Evolutionary conservation across 106 monocot genomes (phyloP).

Genomic region (Allium cepa): DNA sequence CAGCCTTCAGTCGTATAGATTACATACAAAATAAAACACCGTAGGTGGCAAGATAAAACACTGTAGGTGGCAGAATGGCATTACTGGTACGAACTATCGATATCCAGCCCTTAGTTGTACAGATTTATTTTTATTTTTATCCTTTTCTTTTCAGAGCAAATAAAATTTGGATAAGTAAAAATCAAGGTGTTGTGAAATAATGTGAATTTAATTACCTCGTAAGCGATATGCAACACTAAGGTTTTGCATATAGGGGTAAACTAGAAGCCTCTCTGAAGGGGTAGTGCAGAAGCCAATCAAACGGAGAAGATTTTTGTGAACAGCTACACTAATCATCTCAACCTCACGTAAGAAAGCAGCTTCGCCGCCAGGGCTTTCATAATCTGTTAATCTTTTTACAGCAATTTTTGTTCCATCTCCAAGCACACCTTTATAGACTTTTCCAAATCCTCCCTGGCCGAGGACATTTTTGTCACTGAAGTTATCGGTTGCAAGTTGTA

Average conservation of each 20-base stretch:
- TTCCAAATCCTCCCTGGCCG: conserved; percentile 74
- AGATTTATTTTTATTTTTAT: no score
- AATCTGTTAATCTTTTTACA: conserved; percentile 56
- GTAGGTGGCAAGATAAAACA: no score
- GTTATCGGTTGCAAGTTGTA: conserved; percentile 62
- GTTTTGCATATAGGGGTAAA: conserved; percentile 76
- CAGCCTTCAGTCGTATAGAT: no score
- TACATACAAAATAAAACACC: no score
- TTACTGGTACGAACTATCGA: no score
- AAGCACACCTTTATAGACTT: conserved; percentile 67
- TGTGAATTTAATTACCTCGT: conserved; percentile 31
- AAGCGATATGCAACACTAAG: conserved; percentile 63
- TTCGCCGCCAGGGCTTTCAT: conserved; percentile 71
- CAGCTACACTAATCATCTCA: conserved; percentile 69
- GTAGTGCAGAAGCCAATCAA: conserved; percentile 70
- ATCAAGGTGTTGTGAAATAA: not conserved
- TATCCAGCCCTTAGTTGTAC: no score
- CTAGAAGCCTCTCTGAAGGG: conserved; percentile 43
- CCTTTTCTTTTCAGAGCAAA: no score
- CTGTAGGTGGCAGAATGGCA: not conserved
- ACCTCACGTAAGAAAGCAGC: conserved; percentile 66
- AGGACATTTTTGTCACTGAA: conserved; percentile 71
- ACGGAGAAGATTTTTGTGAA: conserved; percentile 61
- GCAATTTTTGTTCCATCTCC: conserved; percentile 57
- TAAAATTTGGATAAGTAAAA: no score